These are phyloP conservation scores for Ceratobasidium sp. DNA, from an alignment of 1,284 basidiomycete species.

Conservation along the genomic window DNA sequence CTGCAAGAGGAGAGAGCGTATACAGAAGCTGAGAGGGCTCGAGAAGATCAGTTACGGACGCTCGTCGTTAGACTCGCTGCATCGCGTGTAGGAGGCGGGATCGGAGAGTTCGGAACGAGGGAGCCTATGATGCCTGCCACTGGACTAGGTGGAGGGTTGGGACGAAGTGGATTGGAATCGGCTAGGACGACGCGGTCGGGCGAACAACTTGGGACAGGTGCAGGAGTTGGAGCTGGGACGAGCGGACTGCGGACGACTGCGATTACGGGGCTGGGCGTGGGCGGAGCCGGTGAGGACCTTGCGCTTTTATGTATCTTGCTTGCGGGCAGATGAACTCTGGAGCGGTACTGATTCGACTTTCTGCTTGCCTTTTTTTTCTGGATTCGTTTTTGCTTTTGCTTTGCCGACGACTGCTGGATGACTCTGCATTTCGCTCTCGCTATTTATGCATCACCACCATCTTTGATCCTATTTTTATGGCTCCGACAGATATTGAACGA, in stretches of 20 bases:
- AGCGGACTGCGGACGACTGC: neutral
- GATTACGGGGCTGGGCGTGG: conserved; percentile 22
- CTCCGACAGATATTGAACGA: conserved; percentile 24
- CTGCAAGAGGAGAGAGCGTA: conserved; percentile 21
- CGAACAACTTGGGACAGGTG: neutral
- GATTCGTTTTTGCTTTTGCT: neutral
- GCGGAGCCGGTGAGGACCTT: conserved; percentile 30
- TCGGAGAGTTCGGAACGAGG: conserved; percentile 15
- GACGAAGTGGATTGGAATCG: neutral
- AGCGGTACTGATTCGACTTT: neutral
- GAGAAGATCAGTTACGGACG: conserved; percentile 14
- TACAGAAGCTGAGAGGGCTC: conserved; percentile 7
- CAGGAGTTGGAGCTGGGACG: neutral
- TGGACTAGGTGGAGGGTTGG: no score
- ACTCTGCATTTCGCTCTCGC: neutral
- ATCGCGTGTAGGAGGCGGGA: neutral
- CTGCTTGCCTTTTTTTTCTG: conserved; percentile 4
- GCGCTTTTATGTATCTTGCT: conserved; percentile 18
- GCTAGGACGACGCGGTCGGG: neutral
- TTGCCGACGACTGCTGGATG: neutral
- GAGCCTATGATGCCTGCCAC: neutral
- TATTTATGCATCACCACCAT: neutral
- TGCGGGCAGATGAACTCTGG: no score
- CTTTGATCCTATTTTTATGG: neutral
- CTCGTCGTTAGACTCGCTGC: conserved; percentile 7